Conservation (phyloP, 73 alveolate species). For the Paramecium sexaurelia region DNA sequence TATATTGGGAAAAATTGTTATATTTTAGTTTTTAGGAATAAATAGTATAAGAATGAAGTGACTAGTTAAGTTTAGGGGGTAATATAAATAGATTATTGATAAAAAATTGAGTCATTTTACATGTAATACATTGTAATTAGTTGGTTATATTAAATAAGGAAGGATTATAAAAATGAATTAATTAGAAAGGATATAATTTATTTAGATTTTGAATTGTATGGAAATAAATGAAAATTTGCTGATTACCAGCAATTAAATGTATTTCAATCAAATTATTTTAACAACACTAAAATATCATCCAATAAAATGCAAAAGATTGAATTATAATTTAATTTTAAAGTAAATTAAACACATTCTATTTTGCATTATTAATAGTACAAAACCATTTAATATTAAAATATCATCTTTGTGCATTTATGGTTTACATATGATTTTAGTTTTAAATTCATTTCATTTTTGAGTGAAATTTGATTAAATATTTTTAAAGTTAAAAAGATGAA, state of each 20-base stretch:
- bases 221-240: not conserved
- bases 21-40: not conserved
- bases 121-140: too few species aligned
- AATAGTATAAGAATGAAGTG: not conserved
- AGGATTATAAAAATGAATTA: not conserved
- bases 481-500: not conserved
- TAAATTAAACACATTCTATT: not conserved
- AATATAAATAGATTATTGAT: too few species aligned
- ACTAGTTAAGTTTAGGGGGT: not conserved
- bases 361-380: too few species aligned
- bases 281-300: not conserved
- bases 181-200: not conserved
- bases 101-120: too few species aligned
- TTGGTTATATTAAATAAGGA: not conserved
- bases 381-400: too few species aligned
- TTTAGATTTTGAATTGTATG: not conserved
- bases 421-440: not conserved
- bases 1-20: not conserved
- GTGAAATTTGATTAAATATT: not conserved
- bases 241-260: too few species aligned
- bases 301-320: not conserved
- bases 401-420: not conserved
- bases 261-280: not conserved
- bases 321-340: not conserved
- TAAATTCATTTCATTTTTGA: not conserved